A percentile compares a stretch with the other conserved stretches of the same genome.
These are phyloP conservation scores for Apiospora koreana DNA, from an alignment of 2,329 filamentous ascomycete genomes.

Conservation along the genomic window DNA sequence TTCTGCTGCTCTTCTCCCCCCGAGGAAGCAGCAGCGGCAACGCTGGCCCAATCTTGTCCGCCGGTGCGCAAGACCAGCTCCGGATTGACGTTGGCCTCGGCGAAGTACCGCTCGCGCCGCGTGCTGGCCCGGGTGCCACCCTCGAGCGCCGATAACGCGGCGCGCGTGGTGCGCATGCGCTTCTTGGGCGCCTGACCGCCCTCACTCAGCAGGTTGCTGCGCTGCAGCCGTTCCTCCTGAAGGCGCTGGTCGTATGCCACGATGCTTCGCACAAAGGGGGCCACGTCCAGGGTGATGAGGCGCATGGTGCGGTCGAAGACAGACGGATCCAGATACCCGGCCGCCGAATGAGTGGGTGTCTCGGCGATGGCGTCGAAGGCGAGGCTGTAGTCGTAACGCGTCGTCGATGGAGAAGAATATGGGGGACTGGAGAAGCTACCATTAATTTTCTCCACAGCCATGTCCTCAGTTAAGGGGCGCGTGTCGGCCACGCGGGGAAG, in stretches of 20 bases:
- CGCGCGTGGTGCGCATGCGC: slow-evolving; percentile 69
- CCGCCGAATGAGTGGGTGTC: slow-evolving; percentile 33
- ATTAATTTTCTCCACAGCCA: slow-evolving; percentile 34
- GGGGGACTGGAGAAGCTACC: slow-evolving; percentile 32
- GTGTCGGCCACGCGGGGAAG: neutral
- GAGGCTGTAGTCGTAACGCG: slow-evolving; percentile 53
- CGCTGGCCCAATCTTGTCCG: slow-evolving; percentile 39
- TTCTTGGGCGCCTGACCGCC: slow-evolving; percentile 53
- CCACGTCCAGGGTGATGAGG: slow-evolving; percentile 73
- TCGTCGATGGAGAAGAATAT: slow-evolving; percentile 32
- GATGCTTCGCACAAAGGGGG: slow-evolving; percentile 87
- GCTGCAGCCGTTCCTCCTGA: slow-evolving; percentile 64
- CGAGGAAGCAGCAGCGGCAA: slow-evolving; percentile 13
- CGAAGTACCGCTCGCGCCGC: slow-evolving; percentile 73
- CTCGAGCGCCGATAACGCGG: slow-evolving; percentile 75
- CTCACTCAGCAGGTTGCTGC: slow-evolving; percentile 64
- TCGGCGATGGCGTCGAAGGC: slow-evolving; percentile 65
- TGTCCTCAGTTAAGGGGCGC: slow-evolving; percentile 21
- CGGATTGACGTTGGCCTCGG: slow-evolving; percentile 55
- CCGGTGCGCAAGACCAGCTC: slow-evolving; percentile 67
- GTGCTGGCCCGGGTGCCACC: slow-evolving; percentile 68
- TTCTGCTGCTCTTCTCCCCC: neutral
- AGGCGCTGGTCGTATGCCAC: slow-evolving; percentile 73
- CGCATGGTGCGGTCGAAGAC: slow-evolving; percentile 73
- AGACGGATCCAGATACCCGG: slow-evolving; percentile 60